Base-by-base conservation (phyloP, 345 rosid species). In the Eucalyptus viminalis region DNA sequence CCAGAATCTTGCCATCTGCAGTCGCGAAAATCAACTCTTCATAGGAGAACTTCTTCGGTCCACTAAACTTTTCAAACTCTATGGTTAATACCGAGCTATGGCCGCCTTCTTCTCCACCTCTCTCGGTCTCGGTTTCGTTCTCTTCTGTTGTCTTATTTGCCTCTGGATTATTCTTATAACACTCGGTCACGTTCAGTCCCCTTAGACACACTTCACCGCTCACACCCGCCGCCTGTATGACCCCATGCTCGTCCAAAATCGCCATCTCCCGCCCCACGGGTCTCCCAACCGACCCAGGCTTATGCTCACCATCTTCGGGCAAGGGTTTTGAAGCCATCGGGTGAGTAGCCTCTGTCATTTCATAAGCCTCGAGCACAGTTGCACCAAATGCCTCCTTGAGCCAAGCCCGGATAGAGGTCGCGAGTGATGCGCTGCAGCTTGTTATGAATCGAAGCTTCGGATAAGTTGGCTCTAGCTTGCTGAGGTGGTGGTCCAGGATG, bases 311-410 rank as follows among this genome's bases (percentile, higher is more conserved):
- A 58, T 95, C 92, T 88, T 95, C 98, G 0, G 97, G 96, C 87
- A 96, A 92, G 6, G 98, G 98, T 89, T 97, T 96, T 3, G 98
- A 95, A 25, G 95, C 86, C 98, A 95, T 96, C 92, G 95, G 51
- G 87, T 95, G 98, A 14, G 95, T 89, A 9, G 98, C 99, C 80
- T 97, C 98, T 1, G 97, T 95, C 98, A 97, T 97, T 24, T 98
- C 97, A 88, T 97, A 97, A 16, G 99, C 96, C 91, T 97, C 98
- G 27, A 96, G 91, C 5, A 97, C 97, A 1, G 98, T 97, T 49
- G 98, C 97, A 15, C 92, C 95, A 81, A 96, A 97, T 14, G 94
- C 93, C 90, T 94, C 96, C 91, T 97, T 97, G 3, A 97, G 96
- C 91, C 94, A 94, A 4, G 93, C 92, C 91, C 93, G 89, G 69